Base-by-base conservation (phyloP, 2,329 filamentous ascomycete species). In the Sporothrix brasiliensis region DNA sequence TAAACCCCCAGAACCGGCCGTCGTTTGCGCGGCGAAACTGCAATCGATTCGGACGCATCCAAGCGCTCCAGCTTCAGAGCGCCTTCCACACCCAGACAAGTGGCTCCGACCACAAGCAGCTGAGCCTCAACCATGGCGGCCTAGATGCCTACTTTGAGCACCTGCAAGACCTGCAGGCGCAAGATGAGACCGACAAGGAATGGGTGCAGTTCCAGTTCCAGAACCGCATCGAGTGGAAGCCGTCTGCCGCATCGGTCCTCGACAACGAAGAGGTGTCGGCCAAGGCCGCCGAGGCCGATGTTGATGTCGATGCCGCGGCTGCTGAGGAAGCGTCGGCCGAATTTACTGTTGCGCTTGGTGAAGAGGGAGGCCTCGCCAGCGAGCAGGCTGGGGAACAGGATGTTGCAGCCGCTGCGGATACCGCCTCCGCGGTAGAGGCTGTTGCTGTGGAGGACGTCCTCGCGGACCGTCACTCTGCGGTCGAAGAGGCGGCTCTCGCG, bases 131-230 rank as follows among this genome's bases (percentile, higher is more conserved):
- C 71, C 87, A 91, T 81, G 87, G 87, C 73, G 91, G 91, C 72
- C 78, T 98, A 85, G 93, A 94, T 73, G 93, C 92, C 76, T 97
- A 97, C 81, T 96, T 93, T 77, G 93, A 95, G 79, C 92, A 93
- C 69, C 91, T 95, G 83, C 93, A 94, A 80, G 91, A 91, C 79
- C 87, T 90, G 74, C 89, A 94, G 79, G 85, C 85, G 71, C 84
- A 86, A 66, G 90, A 87, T 49, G 89, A 91, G 76, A 82, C 69
- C 54, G 91, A 93, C 67, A 89, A 91, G 75, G 94, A 97, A 79
- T 97, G 93, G 93, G 90, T 90, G 56, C 93, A 97, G 79, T 96
- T 93, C 77, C 92, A 97, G 79, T 94, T 96, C 79, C 91, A 91
- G 70, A 91, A 93, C 80, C 87, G 90, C 73, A 92, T 97, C 76